These are phyloP conservation scores for Pseudonitzschia pungens DNA, from an alignment of 108 stramenopile genomes.

Conservation along the genomic window DNA sequence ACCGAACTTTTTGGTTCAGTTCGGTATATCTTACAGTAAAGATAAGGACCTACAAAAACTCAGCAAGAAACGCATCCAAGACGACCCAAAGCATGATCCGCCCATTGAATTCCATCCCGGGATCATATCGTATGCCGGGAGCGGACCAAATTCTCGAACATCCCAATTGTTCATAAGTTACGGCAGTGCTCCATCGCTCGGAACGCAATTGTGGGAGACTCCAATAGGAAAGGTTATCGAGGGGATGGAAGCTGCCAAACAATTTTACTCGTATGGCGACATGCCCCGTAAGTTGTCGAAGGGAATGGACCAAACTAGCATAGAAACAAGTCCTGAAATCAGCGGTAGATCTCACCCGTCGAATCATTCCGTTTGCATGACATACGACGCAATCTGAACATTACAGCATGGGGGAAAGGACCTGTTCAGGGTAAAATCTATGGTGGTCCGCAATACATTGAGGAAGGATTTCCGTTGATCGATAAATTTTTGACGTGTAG, in stretches of 20 bases:
- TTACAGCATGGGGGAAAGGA: slow-evolving; percentile 65
- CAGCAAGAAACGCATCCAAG: slow-evolving; percentile 34
- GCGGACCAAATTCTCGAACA: slow-evolving; percentile 69
- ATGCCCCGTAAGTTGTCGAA: slow-evolving; percentile 37
- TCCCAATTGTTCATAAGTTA: slow-evolving; percentile 82
- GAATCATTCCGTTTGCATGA: neutral
- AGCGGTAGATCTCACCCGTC: neutral
- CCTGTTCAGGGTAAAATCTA: slow-evolving; percentile 68
- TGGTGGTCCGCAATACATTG: slow-evolving; percentile 58
- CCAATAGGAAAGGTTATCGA: slow-evolving; percentile 76
- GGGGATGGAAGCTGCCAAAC: slow-evolving; percentile 51
- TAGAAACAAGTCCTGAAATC: neutral
- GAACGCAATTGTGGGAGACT: slow-evolving; percentile 69
- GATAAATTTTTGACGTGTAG: slow-evolving; percentile 47
- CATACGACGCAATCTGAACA: neutral
- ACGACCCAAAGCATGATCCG: slow-evolving; percentile 61
- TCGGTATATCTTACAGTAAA: slow-evolving; percentile 77
- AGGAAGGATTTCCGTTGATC: slow-evolving; percentile 59
- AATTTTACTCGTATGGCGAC: slow-evolving; percentile 82
- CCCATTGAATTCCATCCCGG: slow-evolving; percentile 65
- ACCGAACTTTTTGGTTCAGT: slow-evolving; percentile 86
- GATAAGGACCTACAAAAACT: slow-evolving; percentile 48
- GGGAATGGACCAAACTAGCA: neutral
- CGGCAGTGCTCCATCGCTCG: slow-evolving; percentile 49
- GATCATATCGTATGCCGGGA: slow-evolving; percentile 62